Base-by-base conservation (phyloP, 2,329 filamentous ascomycete species). In the Pestalotiopsis sp. region DNA sequence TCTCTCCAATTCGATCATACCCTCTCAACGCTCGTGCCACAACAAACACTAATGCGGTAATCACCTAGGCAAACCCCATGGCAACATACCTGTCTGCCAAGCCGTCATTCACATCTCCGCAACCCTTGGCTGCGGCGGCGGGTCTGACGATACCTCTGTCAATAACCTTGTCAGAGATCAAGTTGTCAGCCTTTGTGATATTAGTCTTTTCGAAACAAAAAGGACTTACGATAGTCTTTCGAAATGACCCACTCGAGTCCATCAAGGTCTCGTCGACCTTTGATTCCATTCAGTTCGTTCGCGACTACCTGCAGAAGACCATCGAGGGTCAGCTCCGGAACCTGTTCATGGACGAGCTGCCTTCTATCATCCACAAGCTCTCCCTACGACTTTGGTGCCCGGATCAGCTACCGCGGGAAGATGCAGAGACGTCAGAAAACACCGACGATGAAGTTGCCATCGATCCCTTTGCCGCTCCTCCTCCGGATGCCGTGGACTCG, bases 181-280 rank as follows among this genome's bases (percentile, higher is more conserved):
- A 97, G 77, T 85, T 99, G 64, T 98, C 95, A 3, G 96, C 95
- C 12, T 98, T 99, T 80, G 97, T 99, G 74, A 98, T 99, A 69
- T 82, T 99, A 64, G 96, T 99, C 70, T 99, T 99, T 79, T 98
- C 95, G 3, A 95, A 94, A 79, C 94, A 97, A 82, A 99, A 99
- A 79, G 96, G 96, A 23, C 87, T 99, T 68, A 99, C 96, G 1
- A 87, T 99, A 62, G 96, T 99, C 59, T 99, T 99, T 80, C 92
- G 96, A 75, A 98, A 99, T 87, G 96, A 99, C 79, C 96, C 96
- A 4, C 90, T 99, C 70, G 96, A 99, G 79, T 98, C 95, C 4
- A 90, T 99, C 76, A 98, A 98, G 84, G 96, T 99, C 73, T 98
- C 95, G 0, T 98, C 95, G 73, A 99, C 96, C 59, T 99, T 99